Evolutionary conservation across 2,329 filamentous ascomycete species (phyloP).

Genomic region (Fusarium newnesense): DNA sequence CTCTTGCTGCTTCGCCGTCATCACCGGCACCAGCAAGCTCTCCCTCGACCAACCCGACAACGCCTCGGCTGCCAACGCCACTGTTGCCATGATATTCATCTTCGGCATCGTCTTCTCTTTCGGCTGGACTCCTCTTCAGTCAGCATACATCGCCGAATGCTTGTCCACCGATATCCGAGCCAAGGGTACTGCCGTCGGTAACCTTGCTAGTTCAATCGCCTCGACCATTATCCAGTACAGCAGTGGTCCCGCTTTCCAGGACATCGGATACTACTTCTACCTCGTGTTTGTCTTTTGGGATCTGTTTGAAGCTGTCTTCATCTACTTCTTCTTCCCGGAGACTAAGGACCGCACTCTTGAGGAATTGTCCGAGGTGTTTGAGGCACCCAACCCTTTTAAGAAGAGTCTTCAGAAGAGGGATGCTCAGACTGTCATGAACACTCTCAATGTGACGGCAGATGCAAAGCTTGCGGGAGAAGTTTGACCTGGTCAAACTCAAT

Average conservation of each 20-base stretch:
- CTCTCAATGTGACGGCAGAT: conserved; percentile 46
- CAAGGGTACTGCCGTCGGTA: conserved; percentile 57
- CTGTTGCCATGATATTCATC: conserved; percentile 61
- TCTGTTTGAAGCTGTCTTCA: conserved; percentile 52
- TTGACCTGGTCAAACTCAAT: background rate
- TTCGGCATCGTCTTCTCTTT: conserved; percentile 63
- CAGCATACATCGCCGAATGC: conserved; percentile 61
- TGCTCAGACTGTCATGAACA: conserved; percentile 56
- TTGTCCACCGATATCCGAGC: conserved; percentile 57
- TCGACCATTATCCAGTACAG: conserved; percentile 57
- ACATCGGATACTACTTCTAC: conserved; percentile 58
- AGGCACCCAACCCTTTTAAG: conserved; percentile 57
- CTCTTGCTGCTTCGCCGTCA: conserved; percentile 59
- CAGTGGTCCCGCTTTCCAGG: conserved; percentile 54
- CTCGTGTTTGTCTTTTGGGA: conserved; percentile 59
- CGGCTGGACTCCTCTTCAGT: conserved; percentile 61
- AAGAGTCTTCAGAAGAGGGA: conserved; percentile 56
- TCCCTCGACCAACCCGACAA: conserved; percentile 51
- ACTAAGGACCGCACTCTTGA: conserved; percentile 62
- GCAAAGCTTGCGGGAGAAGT: conserved; percentile 41
- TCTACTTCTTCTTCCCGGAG: conserved; percentile 63
- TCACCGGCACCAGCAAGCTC: conserved; percentile 60
- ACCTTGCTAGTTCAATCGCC: conserved; percentile 52
- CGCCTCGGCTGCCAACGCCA: conserved; percentile 53
- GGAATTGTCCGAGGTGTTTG: conserved; percentile 64